Evolutionary conservation across 768 basidiomycete species (phyloP), one percentile per base, ranked within the genome.

Genomic region (Strobilomyces dryophilus): DNA sequence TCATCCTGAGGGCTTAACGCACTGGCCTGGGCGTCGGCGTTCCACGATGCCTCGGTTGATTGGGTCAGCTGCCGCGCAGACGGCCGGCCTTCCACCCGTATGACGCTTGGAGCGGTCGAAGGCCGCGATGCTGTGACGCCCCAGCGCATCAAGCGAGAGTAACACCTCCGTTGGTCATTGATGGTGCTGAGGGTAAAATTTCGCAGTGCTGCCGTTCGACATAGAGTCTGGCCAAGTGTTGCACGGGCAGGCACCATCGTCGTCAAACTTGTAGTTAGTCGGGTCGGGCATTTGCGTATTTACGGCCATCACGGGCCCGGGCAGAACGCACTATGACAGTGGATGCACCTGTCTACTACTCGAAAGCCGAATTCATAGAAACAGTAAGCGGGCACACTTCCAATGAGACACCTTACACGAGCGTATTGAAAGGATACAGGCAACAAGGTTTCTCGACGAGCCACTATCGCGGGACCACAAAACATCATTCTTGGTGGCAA

Each of bases 401-500:
- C 24, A 4, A 12, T 20, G 32, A 8, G 45, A 47, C 15, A 51
- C 20, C 24, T 35, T 36, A 26, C 29, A 47, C 46, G 45, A 50
- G 63, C 53, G 39, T 20, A 27, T 42, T 41, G 31, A 55, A 68
- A 94, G 92, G 93, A 95, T 67, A 95, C 92, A 56, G 92, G 92
- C 42, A 95, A 98, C 76, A 95, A 95, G 71, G 95, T 98, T 41
- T 95, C 92, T 37, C 82, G 92, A 52, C 83, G 89, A 56, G 92
- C 93, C 17, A 87, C 85, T 26, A 97, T 98, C 63, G 84, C 87
- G 51, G 95, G 95, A 1, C 89, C 93, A 11, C 89, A 94, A 70
- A 98, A 97, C 68, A 99, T 98, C 68, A 92, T 98, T 56, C 84
- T 99, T 14, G 93, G 92, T 37, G 97, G 95, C 43, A 97, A 98